Percentiles rank a stretch among this genome's conserved stretches.
These are phyloP conservation scores for Mycena leptocephala DNA, from an alignment of 768 basidiomycete genomes.

Conservation along the genomic window DNA sequence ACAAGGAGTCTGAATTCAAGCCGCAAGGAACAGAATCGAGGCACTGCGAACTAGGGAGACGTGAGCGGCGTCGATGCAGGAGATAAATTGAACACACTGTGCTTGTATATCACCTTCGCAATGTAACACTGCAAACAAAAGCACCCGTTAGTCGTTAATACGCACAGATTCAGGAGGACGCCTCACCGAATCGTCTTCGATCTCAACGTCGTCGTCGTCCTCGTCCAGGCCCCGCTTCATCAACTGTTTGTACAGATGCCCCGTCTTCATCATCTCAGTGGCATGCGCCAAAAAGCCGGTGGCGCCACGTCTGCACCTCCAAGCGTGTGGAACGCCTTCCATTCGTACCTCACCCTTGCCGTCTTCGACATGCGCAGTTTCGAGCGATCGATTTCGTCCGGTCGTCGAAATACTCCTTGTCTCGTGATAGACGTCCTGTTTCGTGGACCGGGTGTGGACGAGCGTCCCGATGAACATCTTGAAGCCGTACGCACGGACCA, in stretches of 20 bases:
- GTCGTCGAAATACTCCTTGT: not conserved
- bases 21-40: too few species aligned
- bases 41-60: too few species aligned
- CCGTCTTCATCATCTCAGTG: not conserved
- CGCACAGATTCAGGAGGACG: too few species aligned
- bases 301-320: not conserved
- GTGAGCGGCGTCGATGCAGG: too few species aligned
- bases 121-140: too few species aligned
- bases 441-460: not conserved
- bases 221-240: not conserved
- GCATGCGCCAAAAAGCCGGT: not conserved
- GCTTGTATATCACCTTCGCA: too few species aligned
- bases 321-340: not conserved
- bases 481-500: slow-evolving; percentile 24
- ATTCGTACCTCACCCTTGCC: not conserved
- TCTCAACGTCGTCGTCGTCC: not conserved
- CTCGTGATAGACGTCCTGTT: not conserved
- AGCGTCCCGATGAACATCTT: not conserved
- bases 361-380: not conserved
- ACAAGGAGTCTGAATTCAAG: too few species aligned
- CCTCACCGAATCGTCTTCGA: slow-evolving; percentile 2
- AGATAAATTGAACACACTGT: too few species aligned
- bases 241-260: not conserved
- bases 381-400: not conserved
- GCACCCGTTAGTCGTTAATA: too few species aligned